Evolutionary conservation across 495 filamentous ascomycete species (phyloP).

Genomic region (Pseudoneurospora amorphoporcata): DNA sequence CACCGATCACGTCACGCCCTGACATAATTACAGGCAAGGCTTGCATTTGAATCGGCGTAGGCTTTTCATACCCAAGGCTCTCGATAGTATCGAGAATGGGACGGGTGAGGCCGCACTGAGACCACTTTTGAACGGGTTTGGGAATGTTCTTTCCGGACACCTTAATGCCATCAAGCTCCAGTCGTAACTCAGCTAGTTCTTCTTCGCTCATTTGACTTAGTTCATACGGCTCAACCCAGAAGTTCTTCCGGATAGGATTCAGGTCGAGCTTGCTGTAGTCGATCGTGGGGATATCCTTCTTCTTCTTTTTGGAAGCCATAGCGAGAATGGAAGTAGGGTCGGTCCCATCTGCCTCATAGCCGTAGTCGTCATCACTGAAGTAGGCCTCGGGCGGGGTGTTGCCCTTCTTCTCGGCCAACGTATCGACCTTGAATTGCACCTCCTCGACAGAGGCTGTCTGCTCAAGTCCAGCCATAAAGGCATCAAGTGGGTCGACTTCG

Average conservation of each 20-base stretch:
- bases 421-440: not conserved
- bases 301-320: slow-evolving; percentile 86
- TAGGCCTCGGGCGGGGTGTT: slow-evolving; percentile 67
- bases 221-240: slow-evolving; percentile 86
- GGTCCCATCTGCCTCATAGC: slow-evolving; percentile 61
- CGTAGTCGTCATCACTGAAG: slow-evolving; percentile 70
- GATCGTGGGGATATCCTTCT: slow-evolving; percentile 83
- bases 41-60: slow-evolving; percentile 91
- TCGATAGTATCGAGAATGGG: slow-evolving; percentile 84
- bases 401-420: slow-evolving; percentile 20
- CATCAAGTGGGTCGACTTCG: slow-evolving; percentile 86
- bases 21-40: slow-evolving; percentile 94
- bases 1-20: slow-evolving; percentile 89
- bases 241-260: slow-evolving; percentile 79
- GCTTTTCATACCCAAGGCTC: slow-evolving; percentile 72
- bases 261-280: slow-evolving; percentile 80
- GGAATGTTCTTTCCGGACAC: slow-evolving; percentile 75
- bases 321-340: slow-evolving; percentile 73
- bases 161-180: slow-evolving; percentile 93
- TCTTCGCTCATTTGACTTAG: slow-evolving; percentile 75
- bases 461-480: slow-evolving; percentile 80
- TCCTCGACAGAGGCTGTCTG: slow-evolving; percentile 8
- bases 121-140: slow-evolving; percentile 92
- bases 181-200: slow-evolving; percentile 67
- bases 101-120: slow-evolving; percentile 80